Evolutionary conservation across 306 rosid species (phyloP).

Genomic region (Trifolium subterraneum): DNA sequence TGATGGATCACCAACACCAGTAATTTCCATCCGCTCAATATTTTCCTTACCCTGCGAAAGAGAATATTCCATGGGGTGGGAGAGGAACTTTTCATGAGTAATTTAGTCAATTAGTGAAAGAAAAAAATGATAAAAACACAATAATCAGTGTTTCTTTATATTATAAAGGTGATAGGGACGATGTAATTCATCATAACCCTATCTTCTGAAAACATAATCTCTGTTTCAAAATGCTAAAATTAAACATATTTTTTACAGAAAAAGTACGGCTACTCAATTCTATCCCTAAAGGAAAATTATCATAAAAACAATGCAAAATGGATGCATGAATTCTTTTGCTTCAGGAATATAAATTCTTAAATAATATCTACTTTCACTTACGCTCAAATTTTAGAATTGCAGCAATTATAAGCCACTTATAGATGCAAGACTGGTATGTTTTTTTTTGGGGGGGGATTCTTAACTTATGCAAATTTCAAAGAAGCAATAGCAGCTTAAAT

Average conservation of each 20-base stretch:
- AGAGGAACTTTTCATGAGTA: slow-evolving; percentile 12
- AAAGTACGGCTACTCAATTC: slow-evolving; percentile 16
- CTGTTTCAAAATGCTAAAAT: slow-evolving; percentile 3
- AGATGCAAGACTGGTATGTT: not conserved
- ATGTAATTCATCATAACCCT: not conserved
- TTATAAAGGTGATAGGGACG: not conserved
- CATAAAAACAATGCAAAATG: slow-evolving; percentile 10
- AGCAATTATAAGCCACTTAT: not conserved
- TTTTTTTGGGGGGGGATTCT: not conserved
- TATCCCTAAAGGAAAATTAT: slow-evolving; percentile 11
- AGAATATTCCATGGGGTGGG: not conserved
- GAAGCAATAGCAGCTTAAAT: slow-evolving; percentile 12
- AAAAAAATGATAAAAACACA: slow-evolving; percentile 8
- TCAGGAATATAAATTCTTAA: slow-evolving; percentile 27
- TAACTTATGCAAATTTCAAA: not conserved
- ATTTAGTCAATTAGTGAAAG: slow-evolving; percentile 30
- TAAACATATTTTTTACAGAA: not conserved
- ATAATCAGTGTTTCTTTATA: not conserved
- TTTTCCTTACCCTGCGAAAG: slow-evolving; percentile 81
- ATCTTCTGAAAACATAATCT: slow-evolving; percentile 11
- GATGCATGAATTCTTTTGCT: slow-evolving; percentile 9
- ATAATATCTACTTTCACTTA: not conserved
- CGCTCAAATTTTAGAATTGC: slow-evolving; percentile 3
- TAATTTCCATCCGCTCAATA: slow-evolving; percentile 90
- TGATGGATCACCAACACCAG: slow-evolving; percentile 98